Evolutionary conservation across 208 protist genomes (phyloP).

Genomic region (Leishmania amazonensis): DNA sequence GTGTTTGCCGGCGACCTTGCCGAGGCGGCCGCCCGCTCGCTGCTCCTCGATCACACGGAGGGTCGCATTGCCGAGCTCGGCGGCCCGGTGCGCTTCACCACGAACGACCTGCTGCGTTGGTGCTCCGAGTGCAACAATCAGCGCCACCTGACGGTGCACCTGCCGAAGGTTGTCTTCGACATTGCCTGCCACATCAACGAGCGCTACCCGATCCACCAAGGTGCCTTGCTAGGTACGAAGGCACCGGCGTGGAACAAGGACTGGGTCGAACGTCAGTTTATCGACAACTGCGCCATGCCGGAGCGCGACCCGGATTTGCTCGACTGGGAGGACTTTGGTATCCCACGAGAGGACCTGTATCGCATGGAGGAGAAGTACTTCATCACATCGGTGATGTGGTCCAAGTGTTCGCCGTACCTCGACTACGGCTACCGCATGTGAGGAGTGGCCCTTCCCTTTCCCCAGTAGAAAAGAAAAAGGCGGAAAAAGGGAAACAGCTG

Average conservation of each 20-base stretch:
- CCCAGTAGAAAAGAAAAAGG: background rate
- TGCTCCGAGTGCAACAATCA: constrained; percentile 83
- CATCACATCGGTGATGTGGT: constrained; percentile 85
- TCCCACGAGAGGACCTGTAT: constrained; percentile 89
- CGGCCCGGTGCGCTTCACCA: constrained; percentile 89
- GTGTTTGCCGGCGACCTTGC: constrained; percentile 90
- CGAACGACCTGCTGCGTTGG: constrained; percentile 89
- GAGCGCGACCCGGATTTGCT: constrained; percentile 89
- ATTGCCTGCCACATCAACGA: constrained; percentile 79
- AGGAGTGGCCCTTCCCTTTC: background rate
- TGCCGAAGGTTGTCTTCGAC: constrained; percentile 77
- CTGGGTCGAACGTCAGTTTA: constrained; percentile 89
- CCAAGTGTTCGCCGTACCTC: constrained; percentile 70
- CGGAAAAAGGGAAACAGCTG: background rate
- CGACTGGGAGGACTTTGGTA: constrained; percentile 93
- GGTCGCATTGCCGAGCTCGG: constrained; percentile 92
- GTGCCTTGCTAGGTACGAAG: constrained; percentile 69
- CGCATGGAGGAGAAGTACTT: constrained; percentile 93
- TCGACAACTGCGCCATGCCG: constrained; percentile 88
- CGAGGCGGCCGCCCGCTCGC: constrained; percentile 80
- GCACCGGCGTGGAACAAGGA: constrained; percentile 85
- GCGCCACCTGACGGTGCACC: constrained; percentile 62
- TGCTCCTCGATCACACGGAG: constrained; percentile 89
- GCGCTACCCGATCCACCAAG: constrained; percentile 76
- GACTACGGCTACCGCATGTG: constrained; percentile 78